These are phyloP conservation scores for Eimeria falciformis DNA, from an alignment of 169 alveolate genomes.

Conservation along the genomic window DNA sequence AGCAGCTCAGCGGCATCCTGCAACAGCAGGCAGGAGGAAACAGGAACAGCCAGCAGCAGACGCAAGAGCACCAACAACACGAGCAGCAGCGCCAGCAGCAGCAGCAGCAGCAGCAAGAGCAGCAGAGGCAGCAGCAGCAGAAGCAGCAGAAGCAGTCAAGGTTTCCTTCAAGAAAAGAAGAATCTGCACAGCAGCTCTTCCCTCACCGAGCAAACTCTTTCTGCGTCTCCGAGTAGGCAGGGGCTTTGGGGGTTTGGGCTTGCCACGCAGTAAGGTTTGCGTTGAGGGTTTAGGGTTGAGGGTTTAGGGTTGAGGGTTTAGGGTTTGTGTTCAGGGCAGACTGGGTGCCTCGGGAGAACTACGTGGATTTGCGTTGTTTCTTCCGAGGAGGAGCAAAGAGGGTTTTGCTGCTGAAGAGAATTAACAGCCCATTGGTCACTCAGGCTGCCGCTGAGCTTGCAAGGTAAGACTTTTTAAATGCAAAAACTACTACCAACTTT, in stretches of 20 bases:
- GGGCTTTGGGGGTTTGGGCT: neutral
- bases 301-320: neutral
- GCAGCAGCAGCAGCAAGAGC: neutral
- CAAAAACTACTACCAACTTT: neutral
- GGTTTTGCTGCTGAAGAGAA: conserved; percentile 47
- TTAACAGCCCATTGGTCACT: conserved; percentile 47
- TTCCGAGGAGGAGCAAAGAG: conserved; percentile 3
- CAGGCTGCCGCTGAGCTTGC: conserved; percentile 62
- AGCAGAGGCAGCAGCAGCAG: neutral
- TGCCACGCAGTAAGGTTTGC: neutral
- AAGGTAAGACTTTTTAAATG: neutral
- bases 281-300: too few species aligned
- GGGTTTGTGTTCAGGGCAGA: conserved; percentile 40
- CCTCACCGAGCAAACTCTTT: neutral
- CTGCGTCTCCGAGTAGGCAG: neutral
- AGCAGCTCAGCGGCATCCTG: neutral
- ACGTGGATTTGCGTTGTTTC: conserved; percentile 5
- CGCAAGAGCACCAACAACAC: neutral
- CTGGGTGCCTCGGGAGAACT: conserved; percentile 53
- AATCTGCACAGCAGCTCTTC: neutral
- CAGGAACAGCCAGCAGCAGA: neutral
- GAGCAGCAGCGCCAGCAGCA: neutral
- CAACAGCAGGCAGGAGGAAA: neutral
- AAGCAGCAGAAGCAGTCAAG: neutral
- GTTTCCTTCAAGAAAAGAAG: neutral